These are phyloP conservation scores for Trametes versicolor DNA, from an alignment of 1,284 basidiomycete genomes.

Conservation along the genomic window DNA sequence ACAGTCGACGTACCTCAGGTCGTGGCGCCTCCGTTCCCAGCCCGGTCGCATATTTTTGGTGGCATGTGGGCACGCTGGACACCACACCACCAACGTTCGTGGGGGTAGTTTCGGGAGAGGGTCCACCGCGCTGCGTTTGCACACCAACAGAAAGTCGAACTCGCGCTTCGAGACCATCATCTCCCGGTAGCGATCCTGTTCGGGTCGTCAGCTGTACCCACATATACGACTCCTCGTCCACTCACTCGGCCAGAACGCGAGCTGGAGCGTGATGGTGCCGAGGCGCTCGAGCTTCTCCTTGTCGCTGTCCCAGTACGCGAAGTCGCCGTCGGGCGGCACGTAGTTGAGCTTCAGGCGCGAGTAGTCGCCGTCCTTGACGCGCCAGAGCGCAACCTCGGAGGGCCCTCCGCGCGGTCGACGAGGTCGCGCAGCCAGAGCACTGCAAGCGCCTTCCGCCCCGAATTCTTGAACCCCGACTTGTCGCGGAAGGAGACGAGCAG, in stretches of 20 bases:
- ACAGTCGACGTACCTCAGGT: neutral
- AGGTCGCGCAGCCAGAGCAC: constrained; percentile 71
- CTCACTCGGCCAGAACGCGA: constrained; percentile 39
- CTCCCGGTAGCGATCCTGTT: constrained; percentile 1
- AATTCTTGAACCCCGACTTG: constrained; percentile 47
- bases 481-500: constrained; percentile 67
- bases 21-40: neutral
- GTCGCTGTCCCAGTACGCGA: constrained; percentile 56
- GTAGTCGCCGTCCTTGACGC: constrained; percentile 47
- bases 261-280: constrained; percentile 42
- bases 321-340: constrained; percentile 64
- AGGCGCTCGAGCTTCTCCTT: constrained; percentile 52
- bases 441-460: constrained; percentile 61
- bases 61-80: neutral
- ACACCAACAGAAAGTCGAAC: neutral
- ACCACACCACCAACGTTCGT: neutral
- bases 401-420: constrained; percentile 52
- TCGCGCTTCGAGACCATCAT: neutral
- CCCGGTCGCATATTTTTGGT: neutral
- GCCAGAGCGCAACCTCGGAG: constrained; percentile 52
- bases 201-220: no score
- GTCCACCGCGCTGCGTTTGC: neutral
- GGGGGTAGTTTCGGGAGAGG: neutral
- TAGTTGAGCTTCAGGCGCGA: constrained; percentile 64
- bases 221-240: no score